Evolutionary conservation across 352 stramenopile genomes (phyloP), one percentile per base, ranked within the genome.

Genomic region (Phytophthora cactorum): DNA sequence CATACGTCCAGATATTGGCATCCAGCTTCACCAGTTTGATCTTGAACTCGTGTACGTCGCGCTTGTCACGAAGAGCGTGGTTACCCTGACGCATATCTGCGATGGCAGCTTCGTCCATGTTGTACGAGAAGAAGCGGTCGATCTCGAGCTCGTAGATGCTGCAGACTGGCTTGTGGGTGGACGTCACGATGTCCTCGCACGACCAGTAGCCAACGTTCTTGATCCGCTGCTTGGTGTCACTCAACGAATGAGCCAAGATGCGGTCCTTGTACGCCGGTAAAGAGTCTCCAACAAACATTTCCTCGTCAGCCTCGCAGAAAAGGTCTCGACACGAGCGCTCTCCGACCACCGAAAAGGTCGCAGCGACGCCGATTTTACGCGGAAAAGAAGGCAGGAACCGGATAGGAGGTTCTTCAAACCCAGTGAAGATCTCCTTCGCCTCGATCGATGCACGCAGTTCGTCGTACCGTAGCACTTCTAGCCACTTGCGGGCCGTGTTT

Each of bases 351-450:
- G 82, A 89, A 38, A 91, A 96, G 11, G 79, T 78, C 22, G 84
- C 88, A 12, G 74, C 69, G 0, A 71, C 64, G 9, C 82, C 86
- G 17, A 90, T 66, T 47, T 84, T 80, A 10, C 88, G 83, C 36
- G 88, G 88, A 51, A 82, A 95, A 1, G 86, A 87, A 10, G 88
- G 88, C 17, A 95, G 34, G 49, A 96, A 96, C 4, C 61, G 63
- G 50, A 96, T 95, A 0, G 74, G 55, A 34, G 88, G 85, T 36
- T 96, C 86, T 59, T 95, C 83, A 52, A 96, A 96, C 0, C 88
- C 88, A 52, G 82, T 93, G n/a, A 96, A 90, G 10, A 93, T 81
- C 52, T 96, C 88, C 32, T 95, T 95, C 1, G 78, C 79, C 45
- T 95, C 86, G 9, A 96, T 88, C 2, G 80, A 84, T 3, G 77